These are phyloP conservation scores for Penicillium sp. DNA, from an alignment of 2,329 filamentous ascomycete species.

Conservation along the genomic window DNA sequence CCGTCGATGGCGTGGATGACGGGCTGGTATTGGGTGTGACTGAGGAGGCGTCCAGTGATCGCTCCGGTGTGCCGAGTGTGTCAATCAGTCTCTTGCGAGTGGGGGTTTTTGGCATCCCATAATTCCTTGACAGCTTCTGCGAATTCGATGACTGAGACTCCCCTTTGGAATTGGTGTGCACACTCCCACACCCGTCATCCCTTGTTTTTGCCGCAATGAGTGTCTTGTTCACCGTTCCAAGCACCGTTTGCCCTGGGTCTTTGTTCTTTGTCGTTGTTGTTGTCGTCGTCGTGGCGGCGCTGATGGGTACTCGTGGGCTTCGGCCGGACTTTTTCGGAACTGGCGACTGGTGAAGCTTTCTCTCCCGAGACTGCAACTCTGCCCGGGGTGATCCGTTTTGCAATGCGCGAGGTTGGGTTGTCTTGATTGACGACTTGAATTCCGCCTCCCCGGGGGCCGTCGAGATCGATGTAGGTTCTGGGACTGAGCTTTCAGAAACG, in stretches of 20 bases:
- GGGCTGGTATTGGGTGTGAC: constrained; percentile 9
- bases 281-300: no score
- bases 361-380: background rate
- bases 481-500: background rate
- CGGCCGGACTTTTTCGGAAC: background rate
- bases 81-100: constrained; percentile 33
- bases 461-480: background rate
- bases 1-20: constrained; percentile 3
- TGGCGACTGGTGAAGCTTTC: background rate
- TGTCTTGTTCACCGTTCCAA: background rate
- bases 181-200: background rate
- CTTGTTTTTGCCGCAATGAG: background rate
- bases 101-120: constrained; percentile 12
- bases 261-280: no score
- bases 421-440: background rate
- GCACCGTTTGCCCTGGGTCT: no score
- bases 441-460: background rate
- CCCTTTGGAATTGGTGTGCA: background rate
- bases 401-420: background rate
- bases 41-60: constrained; percentile 6
- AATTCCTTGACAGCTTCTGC: background rate
- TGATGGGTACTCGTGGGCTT: background rate
- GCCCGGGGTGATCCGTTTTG: background rate
- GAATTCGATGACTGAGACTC: background rate
- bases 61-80: constrained; percentile 21